Evolutionary conservation across 2,329 filamentous ascomycete genomes (phyloP).

Genomic region (Bipolaris gigantea): DNA sequence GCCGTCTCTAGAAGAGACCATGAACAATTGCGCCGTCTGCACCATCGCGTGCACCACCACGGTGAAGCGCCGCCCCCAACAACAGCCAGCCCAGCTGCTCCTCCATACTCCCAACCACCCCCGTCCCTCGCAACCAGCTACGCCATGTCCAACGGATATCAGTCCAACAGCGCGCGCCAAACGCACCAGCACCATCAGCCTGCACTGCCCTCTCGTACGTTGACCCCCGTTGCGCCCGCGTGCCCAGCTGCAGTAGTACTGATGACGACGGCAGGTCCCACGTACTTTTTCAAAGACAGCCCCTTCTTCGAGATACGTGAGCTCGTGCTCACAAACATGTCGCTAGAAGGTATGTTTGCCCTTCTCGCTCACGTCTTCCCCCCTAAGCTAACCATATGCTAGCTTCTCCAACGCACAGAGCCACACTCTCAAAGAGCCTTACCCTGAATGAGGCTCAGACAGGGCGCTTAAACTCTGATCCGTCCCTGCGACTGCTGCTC

Average conservation of each 20-base stretch:
- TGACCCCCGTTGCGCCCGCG: conserved; percentile 12
- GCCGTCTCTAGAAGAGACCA: conserved; percentile 41
- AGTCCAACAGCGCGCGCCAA: conserved; percentile 11
- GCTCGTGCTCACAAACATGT: conserved; percentile 64
- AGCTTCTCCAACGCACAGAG: conserved; percentile 63
- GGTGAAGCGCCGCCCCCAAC: conserved; percentile 41
- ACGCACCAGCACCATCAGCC: conserved; percentile 23
- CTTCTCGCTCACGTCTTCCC: conserved; percentile 13
- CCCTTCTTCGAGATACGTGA: conserved; percentile 79
- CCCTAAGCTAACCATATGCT: conserved; percentile 14
- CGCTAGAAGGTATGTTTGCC: conserved; percentile 74
- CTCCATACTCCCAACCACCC: conserved; percentile 18
- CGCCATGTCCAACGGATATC: conserved; percentile 28
- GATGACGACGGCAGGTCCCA: conserved; percentile 35
- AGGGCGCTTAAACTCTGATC: conserved; percentile 61
- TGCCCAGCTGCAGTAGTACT: conserved; percentile 1
- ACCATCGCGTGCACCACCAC: conserved; percentile 47
- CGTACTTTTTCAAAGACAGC: conserved; percentile 68
- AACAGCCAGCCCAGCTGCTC: conserved; percentile 22
- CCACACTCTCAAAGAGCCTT: conserved; percentile 62
- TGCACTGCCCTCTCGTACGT: conserved; percentile 22
- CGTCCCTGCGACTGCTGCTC: conserved; percentile 73
- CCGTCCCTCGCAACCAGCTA: conserved; percentile 27
- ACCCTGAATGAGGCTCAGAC: conserved; percentile 58
- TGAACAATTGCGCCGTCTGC: conserved; percentile 42